Evolutionary conservation across 768 basidiomycete genomes (phyloP).

Genomic region (Daedalea quercina): DNA sequence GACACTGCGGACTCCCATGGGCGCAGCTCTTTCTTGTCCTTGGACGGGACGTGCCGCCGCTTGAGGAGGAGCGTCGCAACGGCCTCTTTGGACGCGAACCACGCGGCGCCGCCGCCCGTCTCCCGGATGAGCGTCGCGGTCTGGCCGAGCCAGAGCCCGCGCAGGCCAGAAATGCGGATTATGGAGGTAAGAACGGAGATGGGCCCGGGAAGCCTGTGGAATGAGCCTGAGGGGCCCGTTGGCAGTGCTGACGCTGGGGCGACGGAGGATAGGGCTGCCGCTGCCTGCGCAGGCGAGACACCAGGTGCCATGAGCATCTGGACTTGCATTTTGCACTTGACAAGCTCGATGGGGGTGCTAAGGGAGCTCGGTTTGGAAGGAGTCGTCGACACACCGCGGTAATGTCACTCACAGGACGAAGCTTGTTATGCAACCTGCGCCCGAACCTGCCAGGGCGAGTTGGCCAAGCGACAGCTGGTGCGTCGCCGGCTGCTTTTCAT

Average conservation of each 20-base stretch:
- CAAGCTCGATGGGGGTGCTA: constrained; percentile 89
- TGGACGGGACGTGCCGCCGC: constrained; percentile 30
- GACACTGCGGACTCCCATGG: constrained; percentile 76
- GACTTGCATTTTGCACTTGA: constrained; percentile 98
- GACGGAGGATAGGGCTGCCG: constrained; percentile 14
- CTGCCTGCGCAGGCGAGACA: constrained; percentile 11
- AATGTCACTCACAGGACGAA: constrained; percentile 66
- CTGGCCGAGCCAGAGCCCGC: constrained; percentile 95
- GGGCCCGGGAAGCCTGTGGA: constrained; percentile 59
- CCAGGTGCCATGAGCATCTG: constrained; percentile 59
- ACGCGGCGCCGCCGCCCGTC: constrained; percentile 83
- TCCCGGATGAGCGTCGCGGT: constrained; percentile 91
- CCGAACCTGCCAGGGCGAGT: constrained; percentile 73
- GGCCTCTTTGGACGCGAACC: constrained; percentile 88
- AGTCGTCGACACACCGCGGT: background rate
- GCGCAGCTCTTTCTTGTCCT: constrained; percentile 25
- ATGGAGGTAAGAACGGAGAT: constrained; percentile 58
- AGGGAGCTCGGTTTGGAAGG: background rate
- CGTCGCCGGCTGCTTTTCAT: constrained; percentile 26
- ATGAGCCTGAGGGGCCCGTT: constrained; percentile 18
- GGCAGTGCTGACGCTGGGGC: constrained; percentile 9
- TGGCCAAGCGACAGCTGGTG: constrained; percentile 56
- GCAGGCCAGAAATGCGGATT: constrained; percentile 60
- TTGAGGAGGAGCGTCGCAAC: constrained; percentile 55
- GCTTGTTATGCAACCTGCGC: constrained; percentile 83